Conservation (phyloP, 257 asterid genomes). For the Plantago ovata region DNA sequence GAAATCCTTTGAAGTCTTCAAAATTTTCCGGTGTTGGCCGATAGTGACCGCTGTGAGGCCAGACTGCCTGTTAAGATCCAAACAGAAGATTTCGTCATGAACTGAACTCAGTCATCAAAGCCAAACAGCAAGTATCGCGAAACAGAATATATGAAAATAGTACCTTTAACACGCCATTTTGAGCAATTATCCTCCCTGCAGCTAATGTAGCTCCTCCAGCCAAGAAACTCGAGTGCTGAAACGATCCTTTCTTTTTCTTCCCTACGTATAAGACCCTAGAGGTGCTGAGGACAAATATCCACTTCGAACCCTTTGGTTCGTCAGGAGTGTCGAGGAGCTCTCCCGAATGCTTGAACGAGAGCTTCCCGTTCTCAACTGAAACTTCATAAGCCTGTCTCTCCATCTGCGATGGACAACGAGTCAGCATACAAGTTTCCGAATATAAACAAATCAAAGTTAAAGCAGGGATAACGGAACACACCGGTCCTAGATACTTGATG, state of each 20-base stretch:
- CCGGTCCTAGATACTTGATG: slow-evolving; percentile 96
- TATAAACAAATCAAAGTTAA: background rate
- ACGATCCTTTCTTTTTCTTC: slow-evolving; percentile 77
- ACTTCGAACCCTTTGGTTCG: slow-evolving; percentile 69
- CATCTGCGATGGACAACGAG: slow-evolving; percentile 38
- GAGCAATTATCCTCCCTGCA: slow-evolving; percentile 85
- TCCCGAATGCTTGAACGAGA: slow-evolving; percentile 50
- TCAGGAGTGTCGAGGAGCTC: slow-evolving; percentile 55
- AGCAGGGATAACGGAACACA: slow-evolving; percentile 23
- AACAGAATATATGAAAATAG: background rate
- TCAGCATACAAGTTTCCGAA: slow-evolving; percentile 5
- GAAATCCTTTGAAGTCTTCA: slow-evolving; percentile 62
- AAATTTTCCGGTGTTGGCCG: slow-evolving; percentile 86
- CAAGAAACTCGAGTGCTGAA: slow-evolving; percentile 91
- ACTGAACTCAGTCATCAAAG: background rate
- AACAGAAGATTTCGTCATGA: slow-evolving; percentile 1
- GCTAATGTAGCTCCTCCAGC: slow-evolving; percentile 96
- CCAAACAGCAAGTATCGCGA: background rate
- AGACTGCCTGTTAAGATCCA: slow-evolving; percentile 61
- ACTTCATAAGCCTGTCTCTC: slow-evolving; percentile 84
- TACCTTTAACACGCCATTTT: slow-evolving; percentile 80
- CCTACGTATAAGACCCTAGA: slow-evolving; percentile 73
- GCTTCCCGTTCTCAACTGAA: slow-evolving; percentile 64
- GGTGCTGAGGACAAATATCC: slow-evolving; percentile 96
- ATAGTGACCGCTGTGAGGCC: slow-evolving; percentile 99